Evolutionary conservation across 108 stramenopile species (phyloP).

Genomic region (Cyclotella kingstonii): DNA sequence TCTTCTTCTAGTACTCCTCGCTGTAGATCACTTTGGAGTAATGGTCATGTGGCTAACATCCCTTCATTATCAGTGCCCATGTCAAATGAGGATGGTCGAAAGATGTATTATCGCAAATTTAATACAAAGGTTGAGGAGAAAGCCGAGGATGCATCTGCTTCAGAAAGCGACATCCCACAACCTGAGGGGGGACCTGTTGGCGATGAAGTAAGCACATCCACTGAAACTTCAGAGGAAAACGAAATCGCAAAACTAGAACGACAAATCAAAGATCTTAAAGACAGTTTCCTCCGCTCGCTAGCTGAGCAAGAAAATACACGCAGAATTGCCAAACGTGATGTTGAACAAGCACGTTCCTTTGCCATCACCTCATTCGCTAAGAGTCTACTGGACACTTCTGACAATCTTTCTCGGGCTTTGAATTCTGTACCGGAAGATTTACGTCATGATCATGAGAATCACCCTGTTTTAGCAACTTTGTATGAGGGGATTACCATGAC

Average conservation of each 20-base stretch:
- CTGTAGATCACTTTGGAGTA: too few relatives aligned
- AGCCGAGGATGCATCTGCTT: background rate
- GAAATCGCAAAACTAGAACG: constrained; percentile 53
- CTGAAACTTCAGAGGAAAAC: constrained; percentile 17
- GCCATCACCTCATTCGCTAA: constrained; percentile 90
- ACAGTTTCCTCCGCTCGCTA: constrained; percentile 78
- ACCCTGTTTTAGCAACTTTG: constrained; percentile 56
- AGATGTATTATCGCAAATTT: constrained; percentile 14
- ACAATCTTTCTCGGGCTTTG: constrained; percentile 88
- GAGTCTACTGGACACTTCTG: constrained; percentile 85
- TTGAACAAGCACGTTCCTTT: constrained; percentile 78
- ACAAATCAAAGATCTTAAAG: constrained; percentile 70
- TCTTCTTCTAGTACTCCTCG: too few relatives aligned
- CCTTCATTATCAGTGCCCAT: too few relatives aligned
- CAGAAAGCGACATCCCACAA: constrained; percentile 15
- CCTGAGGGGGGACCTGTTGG: constrained; percentile 6
- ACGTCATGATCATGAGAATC: constrained; percentile 43
- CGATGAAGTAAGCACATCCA: constrained; percentile 3
- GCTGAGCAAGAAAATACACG: constrained; percentile 98
- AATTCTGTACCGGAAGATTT: constrained; percentile 64
- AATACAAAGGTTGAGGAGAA: constrained; percentile 25
- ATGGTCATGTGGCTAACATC: too few relatives aligned
- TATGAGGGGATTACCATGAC: constrained; percentile 94
- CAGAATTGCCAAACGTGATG: constrained; percentile 88
- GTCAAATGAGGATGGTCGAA: too few relatives aligned